phyloP scores from a whole-genome alignment of 192 early-diverging fungal species.

The Coemansia umbellata region DNA sequence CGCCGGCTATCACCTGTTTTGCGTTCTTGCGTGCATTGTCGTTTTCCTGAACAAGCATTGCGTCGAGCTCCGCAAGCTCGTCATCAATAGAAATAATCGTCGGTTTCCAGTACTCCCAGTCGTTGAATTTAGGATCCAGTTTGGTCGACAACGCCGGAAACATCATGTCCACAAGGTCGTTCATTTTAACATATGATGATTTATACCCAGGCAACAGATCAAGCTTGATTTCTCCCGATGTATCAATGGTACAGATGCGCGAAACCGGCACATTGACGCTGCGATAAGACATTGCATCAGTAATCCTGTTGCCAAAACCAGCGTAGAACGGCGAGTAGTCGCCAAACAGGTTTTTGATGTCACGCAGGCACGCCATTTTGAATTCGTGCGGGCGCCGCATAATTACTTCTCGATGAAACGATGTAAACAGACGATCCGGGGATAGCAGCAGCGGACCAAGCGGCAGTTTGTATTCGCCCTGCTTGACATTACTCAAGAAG shows the following conservation, averaged over 20 bases:
- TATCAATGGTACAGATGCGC: slow-evolving; percentile 95
- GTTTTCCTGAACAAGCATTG: too few relatives aligned
- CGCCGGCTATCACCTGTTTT: too few relatives aligned
- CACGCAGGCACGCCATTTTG: slow-evolving; percentile 92
- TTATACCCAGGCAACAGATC: slow-evolving; percentile 83
- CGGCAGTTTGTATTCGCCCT: slow-evolving; percentile 82
- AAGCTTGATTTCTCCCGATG: slow-evolving; percentile 83
- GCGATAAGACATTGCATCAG: slow-evolving; percentile 92
- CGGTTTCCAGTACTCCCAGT: slow-evolving; percentile 79
- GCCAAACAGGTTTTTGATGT: slow-evolving; percentile 85
- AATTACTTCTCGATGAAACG: slow-evolving; percentile 94
- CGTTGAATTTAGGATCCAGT: slow-evolving; percentile 69
- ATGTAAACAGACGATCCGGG: slow-evolving; percentile 88
- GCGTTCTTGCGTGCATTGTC: too few relatives aligned
- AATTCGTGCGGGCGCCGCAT: slow-evolving; percentile 92
- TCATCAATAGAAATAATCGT: slow-evolving; percentile 29
- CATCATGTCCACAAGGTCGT: slow-evolving; percentile 92
- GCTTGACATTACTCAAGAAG: slow-evolving; percentile 87
- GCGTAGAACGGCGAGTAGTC: slow-evolving; percentile 87
- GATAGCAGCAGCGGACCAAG: slow-evolving; percentile 95
- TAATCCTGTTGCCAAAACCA: slow-evolving; percentile 96
- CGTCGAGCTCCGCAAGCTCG: slow-evolving; percentile 35
- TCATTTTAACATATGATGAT: slow-evolving; percentile 83
- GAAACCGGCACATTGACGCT: slow-evolving; percentile 89
- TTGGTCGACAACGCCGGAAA: slow-evolving; percentile 70